A percentile compares a stretch with the other conserved stretches of the same genome.
Evolutionary conservation across 208 protist species (phyloP).

Genomic region (Leishmania turanica): DNA sequence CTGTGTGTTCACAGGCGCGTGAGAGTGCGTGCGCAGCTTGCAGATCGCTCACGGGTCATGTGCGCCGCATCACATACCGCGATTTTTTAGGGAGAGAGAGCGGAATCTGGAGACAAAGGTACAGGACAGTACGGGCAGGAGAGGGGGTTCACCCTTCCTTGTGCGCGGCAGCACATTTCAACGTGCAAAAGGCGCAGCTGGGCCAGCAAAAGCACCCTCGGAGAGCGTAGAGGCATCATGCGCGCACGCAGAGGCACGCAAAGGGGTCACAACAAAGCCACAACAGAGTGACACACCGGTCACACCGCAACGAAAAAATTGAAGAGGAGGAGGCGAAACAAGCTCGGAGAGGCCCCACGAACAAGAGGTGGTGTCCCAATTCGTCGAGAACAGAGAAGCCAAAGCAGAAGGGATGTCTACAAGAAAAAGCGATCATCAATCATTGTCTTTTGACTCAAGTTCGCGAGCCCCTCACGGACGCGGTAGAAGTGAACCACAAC

Average conservation of each 20-base stretch:
- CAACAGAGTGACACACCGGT: neutral
- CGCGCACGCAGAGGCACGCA: neutral
- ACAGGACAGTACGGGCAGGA: neutral
- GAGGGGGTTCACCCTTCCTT: neutral
- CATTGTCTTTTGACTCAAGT: slow-evolving; percentile 80
- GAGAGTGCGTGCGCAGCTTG: neutral
- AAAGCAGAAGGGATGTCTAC: slow-evolving; percentile 16
- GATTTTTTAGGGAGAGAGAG: neutral
- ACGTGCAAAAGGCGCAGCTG: neutral
- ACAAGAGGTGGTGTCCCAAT: neutral
- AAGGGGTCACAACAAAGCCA: neutral
- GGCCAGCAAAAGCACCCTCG: neutral
- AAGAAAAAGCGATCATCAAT: slow-evolving; percentile 86
- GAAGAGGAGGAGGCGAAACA: neutral
- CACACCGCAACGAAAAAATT: neutral
- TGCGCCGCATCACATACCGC: neutral
- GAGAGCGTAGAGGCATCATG: neutral
- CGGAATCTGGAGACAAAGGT: neutral
- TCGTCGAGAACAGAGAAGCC: neutral
- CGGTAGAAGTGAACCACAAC: slow-evolving; percentile 61
- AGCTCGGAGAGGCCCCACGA: neutral
- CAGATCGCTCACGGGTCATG: neutral
- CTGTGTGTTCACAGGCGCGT: neutral
- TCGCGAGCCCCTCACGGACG: slow-evolving; percentile 54
- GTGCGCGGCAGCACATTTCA: neutral